These are phyloP conservation scores for Trichocladium antarcticum DNA, from an alignment of 495 filamentous ascomycete genomes.

Conservation along the genomic window DNA sequence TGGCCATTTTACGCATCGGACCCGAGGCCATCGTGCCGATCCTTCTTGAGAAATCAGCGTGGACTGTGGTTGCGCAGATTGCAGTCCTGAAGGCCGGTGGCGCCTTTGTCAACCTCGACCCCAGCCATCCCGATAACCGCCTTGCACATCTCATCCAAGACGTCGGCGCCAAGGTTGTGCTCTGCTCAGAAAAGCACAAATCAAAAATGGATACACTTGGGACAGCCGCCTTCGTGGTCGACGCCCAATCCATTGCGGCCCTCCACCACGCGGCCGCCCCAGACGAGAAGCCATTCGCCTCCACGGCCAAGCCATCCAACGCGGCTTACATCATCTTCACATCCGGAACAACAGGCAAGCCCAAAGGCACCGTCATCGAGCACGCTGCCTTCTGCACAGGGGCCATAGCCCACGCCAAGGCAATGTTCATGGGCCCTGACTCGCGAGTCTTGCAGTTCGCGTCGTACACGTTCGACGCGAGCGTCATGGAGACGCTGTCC, in stretches of 20 bases:
- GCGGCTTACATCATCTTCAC: conserved; percentile 45
- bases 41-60: conserved; percentile 44
- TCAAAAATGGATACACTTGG: too few relatives aligned
- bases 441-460: conserved; percentile 48
- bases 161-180: conserved; percentile 23
- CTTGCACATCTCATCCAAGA: conserved; percentile 25
- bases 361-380: conserved; percentile 35
- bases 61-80: conserved; percentile 38
- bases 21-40: conserved; percentile 44
- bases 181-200: too few relatives aligned
- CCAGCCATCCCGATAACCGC: conserved; percentile 41
- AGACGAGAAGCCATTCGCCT: not conserved
- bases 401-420: conserved; percentile 22
- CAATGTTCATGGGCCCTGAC: conserved; percentile 7
- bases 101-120: conserved; percentile 47
- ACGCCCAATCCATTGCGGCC: conserved; percentile 4
- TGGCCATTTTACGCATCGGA: conserved; percentile 28
- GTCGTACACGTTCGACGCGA: conserved; percentile 50
- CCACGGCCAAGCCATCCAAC: conserved; percentile 2
- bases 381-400: conserved; percentile 28
- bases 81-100: conserved; percentile 43
- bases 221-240: conserved; percentile 5
- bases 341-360: conserved; percentile 47
- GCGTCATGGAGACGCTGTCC: conserved; percentile 44
- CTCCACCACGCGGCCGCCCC: not conserved